Evolutionary conservation across 306 rosid genomes (phyloP).

Genomic region (Fragaria ananassa): DNA sequence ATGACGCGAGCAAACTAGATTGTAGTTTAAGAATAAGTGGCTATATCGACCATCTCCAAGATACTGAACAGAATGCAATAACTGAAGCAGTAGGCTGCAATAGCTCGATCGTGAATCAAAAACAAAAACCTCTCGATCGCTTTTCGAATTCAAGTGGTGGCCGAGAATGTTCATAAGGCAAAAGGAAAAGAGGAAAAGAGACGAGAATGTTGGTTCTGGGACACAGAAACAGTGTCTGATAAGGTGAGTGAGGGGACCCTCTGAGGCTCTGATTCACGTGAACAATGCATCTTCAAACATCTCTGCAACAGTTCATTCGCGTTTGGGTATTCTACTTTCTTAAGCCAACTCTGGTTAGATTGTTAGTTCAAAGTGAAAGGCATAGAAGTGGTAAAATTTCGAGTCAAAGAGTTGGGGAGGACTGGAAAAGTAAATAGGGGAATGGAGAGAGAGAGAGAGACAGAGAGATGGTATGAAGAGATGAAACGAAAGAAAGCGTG

Average conservation of each 20-base stretch:
- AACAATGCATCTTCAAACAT: not conserved
- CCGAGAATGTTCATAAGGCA: constrained; percentile 34
- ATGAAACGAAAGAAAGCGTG: constrained; percentile 66
- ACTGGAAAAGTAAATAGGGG: constrained; percentile 1
- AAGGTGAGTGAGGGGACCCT: not conserved
- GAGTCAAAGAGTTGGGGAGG: constrained; percentile 1
- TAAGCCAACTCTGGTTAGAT: not conserved
- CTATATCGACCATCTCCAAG: not conserved
- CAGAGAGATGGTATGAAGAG: constrained; percentile 42
- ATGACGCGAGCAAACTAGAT: constrained; percentile 7
- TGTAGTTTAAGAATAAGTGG: not conserved
- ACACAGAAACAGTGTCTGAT: not conserved
- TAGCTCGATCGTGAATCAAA: constrained; percentile 19
- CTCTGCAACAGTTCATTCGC: not conserved
- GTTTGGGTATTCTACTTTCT: too few species aligned
- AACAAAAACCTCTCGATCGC: constrained; percentile 29
- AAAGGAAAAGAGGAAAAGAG: constrained; percentile 13
- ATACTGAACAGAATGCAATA: not conserved
- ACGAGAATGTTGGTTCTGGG: constrained; percentile 19
- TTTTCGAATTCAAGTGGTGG: constrained; percentile 14
- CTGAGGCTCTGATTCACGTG: constrained; percentile 1
- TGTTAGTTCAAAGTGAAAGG: not conserved
- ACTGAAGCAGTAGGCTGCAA: not conserved
- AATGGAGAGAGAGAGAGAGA: not conserved
- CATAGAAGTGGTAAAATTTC: not conserved